Evolutionary conservation across 176 grass and related monocot genomes (phyloP), one percentile per base, ranked within the genome.

Genomic region (Themeda triandra): DNA sequence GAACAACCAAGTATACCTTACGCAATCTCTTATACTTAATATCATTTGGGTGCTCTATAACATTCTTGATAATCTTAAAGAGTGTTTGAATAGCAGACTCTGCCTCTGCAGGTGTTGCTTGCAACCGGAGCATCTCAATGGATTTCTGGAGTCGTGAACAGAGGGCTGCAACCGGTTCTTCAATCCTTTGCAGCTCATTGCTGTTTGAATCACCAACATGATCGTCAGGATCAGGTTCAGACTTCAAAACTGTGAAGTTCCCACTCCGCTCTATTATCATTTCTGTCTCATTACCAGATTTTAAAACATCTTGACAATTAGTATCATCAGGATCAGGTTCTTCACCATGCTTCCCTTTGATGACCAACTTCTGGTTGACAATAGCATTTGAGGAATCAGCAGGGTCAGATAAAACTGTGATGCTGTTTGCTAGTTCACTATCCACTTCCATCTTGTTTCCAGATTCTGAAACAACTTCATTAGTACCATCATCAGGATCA

Each of bases 1-100:
- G 35, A 62, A 69, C 5, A 66, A 40, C 18, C 5, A 78, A 78
- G 41, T 40, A 89, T 77, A 96, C 96, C 93, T 99, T 99, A 10
- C 96, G 94, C 71, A 96, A 23, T 77, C 83, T 99, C 82, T 76
- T 94, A 75, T 94, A 99, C 32, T 92, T 93, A 36, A 33, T 74
- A 35, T 99, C 88, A 68, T 89, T 82, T 40, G 96, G 96, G 58
- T 95, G 86, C 18, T 98, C 87, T 84, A 98, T 89, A 66, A 95
- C 96, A 79, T 95, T 98, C 88, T 90, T 94, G 70, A 98, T 94
- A 30, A 98, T 94, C 79, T 92, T 98, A 71, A 85, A 94, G 54
- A 94, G 89, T 81, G 96, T 96, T 85, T 96, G 89, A 82, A 99
- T 81, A 59, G 73, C 89, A 51, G 81, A 73, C 35, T 87, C 60